These are phyloP conservation scores for Alternaria viburni DNA, from an alignment of 2,329 filamentous ascomycete genomes.

Conservation along the genomic window DNA sequence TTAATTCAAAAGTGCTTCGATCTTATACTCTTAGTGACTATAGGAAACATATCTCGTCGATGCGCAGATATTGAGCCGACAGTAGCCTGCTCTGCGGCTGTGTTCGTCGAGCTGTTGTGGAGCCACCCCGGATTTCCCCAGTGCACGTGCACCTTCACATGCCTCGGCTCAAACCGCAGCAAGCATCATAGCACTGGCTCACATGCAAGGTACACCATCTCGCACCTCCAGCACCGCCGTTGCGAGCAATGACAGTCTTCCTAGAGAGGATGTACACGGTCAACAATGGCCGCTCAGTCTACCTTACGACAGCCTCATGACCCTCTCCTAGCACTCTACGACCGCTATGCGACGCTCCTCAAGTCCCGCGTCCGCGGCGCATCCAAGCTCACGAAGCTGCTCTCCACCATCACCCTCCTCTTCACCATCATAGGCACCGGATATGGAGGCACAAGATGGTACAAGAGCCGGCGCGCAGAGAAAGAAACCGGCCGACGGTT, in stretches of 20 bases:
- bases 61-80: not conserved
- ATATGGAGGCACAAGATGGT: conserved; percentile 80
- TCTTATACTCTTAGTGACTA: rapidly evolving
- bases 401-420: conserved; percentile 77
- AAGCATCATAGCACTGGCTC: conserved; percentile 21
- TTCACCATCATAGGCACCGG: conserved; percentile 79
- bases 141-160: conserved; percentile 29
- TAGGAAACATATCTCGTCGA: not conserved
- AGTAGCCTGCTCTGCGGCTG: not conserved
- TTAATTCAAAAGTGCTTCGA: not conserved
- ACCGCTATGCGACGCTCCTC: conserved; percentile 57
- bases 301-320: conserved; percentile 65
- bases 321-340: conserved; percentile 54
- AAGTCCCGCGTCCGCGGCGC: conserved; percentile 64
- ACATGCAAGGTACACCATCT: conserved; percentile 22
- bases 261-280: conserved; percentile 34
- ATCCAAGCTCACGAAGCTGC: conserved; percentile 72
- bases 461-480: conserved; percentile 75
- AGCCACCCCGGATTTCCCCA: conserved; percentile 23
- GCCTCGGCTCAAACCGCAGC: conserved; percentile 28
- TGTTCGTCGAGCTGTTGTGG: not conserved
- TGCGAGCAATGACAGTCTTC: conserved; percentile 32
- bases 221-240: not conserved
- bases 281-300: conserved; percentile 83
- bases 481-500: conserved; percentile 82